Percentiles rank a stretch among this genome's conserved stretches.
Conservation (phyloP, 1,284 basidiomycete genomes). For the Melampsora occidentalis region DNA sequence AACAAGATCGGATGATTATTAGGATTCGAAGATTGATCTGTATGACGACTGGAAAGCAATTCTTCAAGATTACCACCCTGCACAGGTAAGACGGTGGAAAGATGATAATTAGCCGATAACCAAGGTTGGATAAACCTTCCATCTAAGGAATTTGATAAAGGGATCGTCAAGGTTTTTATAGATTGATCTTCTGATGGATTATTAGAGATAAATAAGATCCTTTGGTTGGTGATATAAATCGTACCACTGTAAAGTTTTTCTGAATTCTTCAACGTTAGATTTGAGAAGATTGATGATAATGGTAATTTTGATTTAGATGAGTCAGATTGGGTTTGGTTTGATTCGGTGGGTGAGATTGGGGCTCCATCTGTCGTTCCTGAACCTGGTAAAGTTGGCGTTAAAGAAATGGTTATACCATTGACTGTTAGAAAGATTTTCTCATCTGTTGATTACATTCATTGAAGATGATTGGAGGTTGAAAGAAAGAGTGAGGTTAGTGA, state of each 20-base stretch:
- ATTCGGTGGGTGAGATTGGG: background rate
- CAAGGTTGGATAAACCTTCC: slow-evolving; percentile 33
- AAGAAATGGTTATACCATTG: background rate
- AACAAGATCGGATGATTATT: background rate
- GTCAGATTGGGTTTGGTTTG: background rate
- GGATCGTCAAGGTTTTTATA: slow-evolving; percentile 29
- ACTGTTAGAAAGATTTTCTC: slow-evolving; percentile 30
- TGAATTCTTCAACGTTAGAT: background rate
- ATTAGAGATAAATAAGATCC: slow-evolving; percentile 25
- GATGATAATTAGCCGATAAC: slow-evolving; percentile 37
- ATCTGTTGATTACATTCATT: background rate
- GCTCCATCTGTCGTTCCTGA: slow-evolving; percentile 17
- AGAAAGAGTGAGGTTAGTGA: background rate
- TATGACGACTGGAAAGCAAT: background rate
- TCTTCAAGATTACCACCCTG: slow-evolving; percentile 11
- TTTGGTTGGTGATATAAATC: slow-evolving; percentile 33
- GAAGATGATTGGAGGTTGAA: background rate
- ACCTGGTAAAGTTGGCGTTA: slow-evolving; percentile 18
- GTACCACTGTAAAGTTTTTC: slow-evolving; percentile 13
- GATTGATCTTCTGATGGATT: background rate
- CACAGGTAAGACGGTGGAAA: slow-evolving; percentile 35
- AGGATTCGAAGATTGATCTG: background rate
- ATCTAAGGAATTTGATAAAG: slow-evolving; percentile 22
- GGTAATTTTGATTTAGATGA: slow-evolving; percentile 21
- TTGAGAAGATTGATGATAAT: background rate